A percentile compares a stretch with the other conserved stretches of the same genome.
Evolutionary conservation across 163 green algal species (phyloP).

Genomic region (Volvox carteri): DNA sequence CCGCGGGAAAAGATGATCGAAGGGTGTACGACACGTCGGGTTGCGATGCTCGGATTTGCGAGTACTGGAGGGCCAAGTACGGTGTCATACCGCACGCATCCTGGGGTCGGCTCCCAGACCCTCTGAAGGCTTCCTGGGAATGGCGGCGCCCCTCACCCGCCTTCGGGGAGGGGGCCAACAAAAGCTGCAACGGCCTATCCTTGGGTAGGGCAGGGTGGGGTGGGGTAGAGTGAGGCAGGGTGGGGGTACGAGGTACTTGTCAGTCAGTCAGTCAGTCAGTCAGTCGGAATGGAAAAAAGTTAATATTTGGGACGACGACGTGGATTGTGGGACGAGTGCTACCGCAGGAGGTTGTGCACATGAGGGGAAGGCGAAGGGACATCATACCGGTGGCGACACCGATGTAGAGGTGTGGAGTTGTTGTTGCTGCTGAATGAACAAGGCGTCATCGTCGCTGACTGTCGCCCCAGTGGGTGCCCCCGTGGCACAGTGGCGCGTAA

Average conservation of each 20-base stretch:
- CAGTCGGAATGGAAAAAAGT: neutral
- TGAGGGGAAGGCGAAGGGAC: too few relatives aligned
- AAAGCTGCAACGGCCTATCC: neutral
- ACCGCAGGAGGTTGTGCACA: too few relatives aligned
- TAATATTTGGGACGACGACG: too few relatives aligned
- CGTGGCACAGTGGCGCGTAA: neutral
- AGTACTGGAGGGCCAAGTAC: neutral
- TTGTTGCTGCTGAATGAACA: too few relatives aligned
- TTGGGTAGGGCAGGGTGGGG: neutral
- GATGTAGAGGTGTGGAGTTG: too few relatives aligned
- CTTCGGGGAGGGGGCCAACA: neutral
- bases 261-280: neutral
- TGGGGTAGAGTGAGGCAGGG: neutral
- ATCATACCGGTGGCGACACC: too few relatives aligned
- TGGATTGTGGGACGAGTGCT: too few relatives aligned
- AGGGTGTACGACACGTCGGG: neutral
- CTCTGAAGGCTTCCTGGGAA: neutral
- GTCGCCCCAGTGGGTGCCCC: neutral
- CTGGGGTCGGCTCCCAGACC: neutral
- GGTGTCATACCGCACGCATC: neutral
- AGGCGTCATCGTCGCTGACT: too few relatives aligned
- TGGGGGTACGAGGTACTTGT: neutral
- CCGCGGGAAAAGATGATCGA: neutral
- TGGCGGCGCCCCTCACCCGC: neutral
- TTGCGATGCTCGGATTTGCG: neutral